Evolutionary conservation across 2,329 filamentous ascomycete genomes (phyloP).

Genomic region (Aquanectria penicillioides): DNA sequence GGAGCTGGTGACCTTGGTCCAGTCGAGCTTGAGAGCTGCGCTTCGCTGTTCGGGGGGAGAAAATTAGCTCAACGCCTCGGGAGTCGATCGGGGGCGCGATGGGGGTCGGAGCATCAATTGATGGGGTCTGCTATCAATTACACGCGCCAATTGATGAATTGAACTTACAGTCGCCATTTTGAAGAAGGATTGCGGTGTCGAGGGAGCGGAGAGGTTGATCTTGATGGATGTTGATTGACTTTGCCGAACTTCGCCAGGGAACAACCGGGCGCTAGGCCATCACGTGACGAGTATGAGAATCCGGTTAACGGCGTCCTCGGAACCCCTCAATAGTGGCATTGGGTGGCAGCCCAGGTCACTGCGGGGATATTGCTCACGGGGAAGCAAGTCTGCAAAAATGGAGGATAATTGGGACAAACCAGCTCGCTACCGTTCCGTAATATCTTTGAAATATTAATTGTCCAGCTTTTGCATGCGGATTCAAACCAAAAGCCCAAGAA

Average conservation of each 20-base stretch:
- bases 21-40: conserved; percentile 99
- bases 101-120: conserved; percentile 23
- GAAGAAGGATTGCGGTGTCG: conserved; percentile 58
- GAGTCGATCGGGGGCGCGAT: conserved; percentile 30
- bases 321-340: conserved; percentile 36
- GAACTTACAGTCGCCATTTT: conserved; percentile 77
- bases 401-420: too few species aligned
- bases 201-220: conserved; percentile 61
- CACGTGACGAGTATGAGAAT: conserved; percentile 45
- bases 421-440: too few species aligned
- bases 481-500: too few species aligned
- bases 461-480: neutral
- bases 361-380: conserved; percentile 4
- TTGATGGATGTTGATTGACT: conserved; percentile 57
- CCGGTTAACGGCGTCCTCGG: conserved; percentile 28
- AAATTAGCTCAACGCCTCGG: conserved; percentile 65
- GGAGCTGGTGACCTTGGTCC: conserved; percentile 92
- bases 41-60: conserved; percentile 75
- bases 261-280: conserved; percentile 40
- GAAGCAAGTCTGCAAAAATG: too few species aligned
- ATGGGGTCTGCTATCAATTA: conserved; percentile 28
- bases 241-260: conserved; percentile 55
- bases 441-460: too few species aligned
- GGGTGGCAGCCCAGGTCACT: neutral
- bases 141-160: conserved; percentile 43